phyloP scores from a whole-genome alignment of 2,329 filamentous ascomycete genomes.

The Stagonosporopsis vannaccii region DNA sequence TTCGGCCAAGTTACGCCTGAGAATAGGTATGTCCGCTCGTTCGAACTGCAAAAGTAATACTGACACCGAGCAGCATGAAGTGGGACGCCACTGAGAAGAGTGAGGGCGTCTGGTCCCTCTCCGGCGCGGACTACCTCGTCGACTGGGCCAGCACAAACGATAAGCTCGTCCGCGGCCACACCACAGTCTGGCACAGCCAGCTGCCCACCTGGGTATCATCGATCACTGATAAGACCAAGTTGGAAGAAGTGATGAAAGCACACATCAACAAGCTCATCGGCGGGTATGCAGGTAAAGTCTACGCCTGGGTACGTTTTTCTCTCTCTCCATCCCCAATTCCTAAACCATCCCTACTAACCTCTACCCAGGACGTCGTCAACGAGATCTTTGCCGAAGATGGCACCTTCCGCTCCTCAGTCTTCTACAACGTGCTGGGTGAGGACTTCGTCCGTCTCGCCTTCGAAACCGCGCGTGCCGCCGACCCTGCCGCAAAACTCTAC shows the following conservation, averaged over 20 bases:
- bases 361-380: conserved; percentile 24
- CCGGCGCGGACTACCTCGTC: conserved; percentile 46
- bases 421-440: conserved; percentile 73
- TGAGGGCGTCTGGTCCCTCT: conserved; percentile 63
- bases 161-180: conserved; percentile 22
- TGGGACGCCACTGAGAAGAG: conserved; percentile 65
- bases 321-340: not conserved
- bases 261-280: conserved; percentile 66
- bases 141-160: conserved; percentile 18
- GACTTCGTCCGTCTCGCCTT: conserved; percentile 75
- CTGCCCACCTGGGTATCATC: conserved; percentile 64
- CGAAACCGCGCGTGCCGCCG: conserved; percentile 69
- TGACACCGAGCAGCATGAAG: conserved; percentile 62
- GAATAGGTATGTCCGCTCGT: conserved; percentile 53
- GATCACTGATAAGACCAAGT: conserved; percentile 59
- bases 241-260: conserved; percentile 65
- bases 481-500: conserved; percentile 73
- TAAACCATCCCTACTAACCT: not conserved
- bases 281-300: conserved; percentile 69
- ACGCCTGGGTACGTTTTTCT: conserved; percentile 55
- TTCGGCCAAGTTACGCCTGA: conserved; percentile 72
- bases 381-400: conserved; percentile 61
- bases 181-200: conserved; percentile 58
- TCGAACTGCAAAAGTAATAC: not conserved
- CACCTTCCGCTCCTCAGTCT: conserved; percentile 66